Base-by-base conservation (phyloP, 2,329 filamentous ascomycete genomes). In the Thielaviopsis musarum region DNA sequence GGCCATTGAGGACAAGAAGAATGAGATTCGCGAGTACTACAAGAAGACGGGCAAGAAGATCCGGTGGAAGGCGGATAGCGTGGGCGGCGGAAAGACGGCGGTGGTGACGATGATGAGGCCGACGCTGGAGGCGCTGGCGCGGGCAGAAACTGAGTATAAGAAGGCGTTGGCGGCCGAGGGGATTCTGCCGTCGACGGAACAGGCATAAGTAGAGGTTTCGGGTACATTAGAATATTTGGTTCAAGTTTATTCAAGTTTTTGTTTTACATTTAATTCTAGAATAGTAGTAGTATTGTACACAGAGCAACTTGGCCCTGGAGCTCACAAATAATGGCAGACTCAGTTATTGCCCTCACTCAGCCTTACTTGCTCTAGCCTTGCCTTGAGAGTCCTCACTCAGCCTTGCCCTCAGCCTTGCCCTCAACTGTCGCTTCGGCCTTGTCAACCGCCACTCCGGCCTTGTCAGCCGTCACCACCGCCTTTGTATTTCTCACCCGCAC, bases 101-200 rank as follows among this genome's bases (percentile, higher is more conserved):
- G 88, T 96, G 3, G 77, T 83, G 64, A 81, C 84, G 64, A 77
- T 97, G 65, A 81, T 95, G 70, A 80, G 80, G 60, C 88, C 89
- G 4, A 86, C 88, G 4, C 74, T 87, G 12, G 76, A 79, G 65
- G 85, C 89, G 13, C 71, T 96, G 62, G 77, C 81, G 61, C 80
- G 79, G 64, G 91, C 90, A 5, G 76, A 82, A 63, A 75, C 71
- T n/a, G 81, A 84, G 66, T 95, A 93, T 68, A 75, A 81, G 64
- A 82, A 77, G 65, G 87, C 84, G 13, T 73, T 90, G 61, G 81
- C 82, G 45, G 85, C 88, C 61, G 82, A 82, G 65, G 75, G 74
- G 0, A 70, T 78, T 13, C 71, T 75, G 61, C 66, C 71, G 12
- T 76, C 75, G 28, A 77, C 75, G 0, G 76, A 79, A 64, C 72